Conservation (phyloP, 495 filamentous ascomycete genomes). For the Amniculicola lignicola region DNA sequence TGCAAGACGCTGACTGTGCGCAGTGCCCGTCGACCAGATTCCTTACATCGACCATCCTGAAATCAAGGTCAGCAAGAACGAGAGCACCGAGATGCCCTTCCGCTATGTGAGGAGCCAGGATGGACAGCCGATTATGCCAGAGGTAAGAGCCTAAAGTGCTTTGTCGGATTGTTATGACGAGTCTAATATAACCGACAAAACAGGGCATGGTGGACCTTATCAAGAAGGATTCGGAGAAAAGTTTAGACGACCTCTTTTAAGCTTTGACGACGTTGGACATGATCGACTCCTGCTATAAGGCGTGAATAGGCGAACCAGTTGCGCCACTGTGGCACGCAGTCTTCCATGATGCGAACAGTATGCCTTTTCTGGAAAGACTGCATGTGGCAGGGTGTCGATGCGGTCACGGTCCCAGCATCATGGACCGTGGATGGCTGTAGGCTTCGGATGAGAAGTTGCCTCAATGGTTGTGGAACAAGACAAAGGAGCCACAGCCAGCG, state of each 20-base stretch:
- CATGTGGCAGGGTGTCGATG: too few species aligned
- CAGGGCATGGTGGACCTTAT: conserved; percentile 95
- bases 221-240: conserved; percentile 88
- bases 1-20: conserved; percentile 14
- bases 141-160: conserved; percentile 53
- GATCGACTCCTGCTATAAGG: too few species aligned
- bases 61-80: conserved; percentile 81
- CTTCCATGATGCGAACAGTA: conserved; percentile 14
- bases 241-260: conserved; percentile 81
- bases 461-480: too few species aligned
- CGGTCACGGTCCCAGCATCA: too few species aligned
- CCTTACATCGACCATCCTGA: conserved; percentile 84
- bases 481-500: too few species aligned
- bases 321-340: conserved; percentile 34
- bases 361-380: conserved; percentile 20
- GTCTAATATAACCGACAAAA: conserved; percentile 5
- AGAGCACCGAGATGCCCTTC: conserved; percentile 95
- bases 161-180: conserved; percentile 6
- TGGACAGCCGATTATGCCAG: conserved; percentile 83
- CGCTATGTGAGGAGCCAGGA: conserved; percentile 78
- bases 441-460: too few species aligned
- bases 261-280: neutral
- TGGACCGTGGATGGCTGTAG: too few species aligned
- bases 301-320: neutral
- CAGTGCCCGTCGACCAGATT: conserved; percentile 72